phyloP scores from a whole-genome alignment of 805 yeast genomes.

The Cyberlindnera misumaiensis region DNA sequence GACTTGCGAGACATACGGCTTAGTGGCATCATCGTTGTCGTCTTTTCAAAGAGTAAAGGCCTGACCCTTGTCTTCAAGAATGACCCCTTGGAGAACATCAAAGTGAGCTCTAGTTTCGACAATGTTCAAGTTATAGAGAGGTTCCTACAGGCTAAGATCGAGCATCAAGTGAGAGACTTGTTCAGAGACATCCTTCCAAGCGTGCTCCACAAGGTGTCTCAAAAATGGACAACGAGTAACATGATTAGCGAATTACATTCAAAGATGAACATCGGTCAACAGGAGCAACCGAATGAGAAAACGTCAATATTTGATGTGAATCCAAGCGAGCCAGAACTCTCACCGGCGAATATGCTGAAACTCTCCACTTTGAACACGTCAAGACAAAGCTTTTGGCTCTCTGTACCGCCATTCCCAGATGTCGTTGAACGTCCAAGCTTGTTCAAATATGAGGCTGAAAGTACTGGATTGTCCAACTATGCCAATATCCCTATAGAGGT shows the following conservation, averaged over 20 bases:
- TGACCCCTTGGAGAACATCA: conserved; percentile 80
- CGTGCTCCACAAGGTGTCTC: conserved; percentile 66
- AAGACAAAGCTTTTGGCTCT: conserved; percentile 73
- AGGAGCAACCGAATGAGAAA: conserved; percentile 22
- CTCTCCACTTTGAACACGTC: conserved; percentile 64
- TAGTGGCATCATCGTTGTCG: conserved; percentile 79
- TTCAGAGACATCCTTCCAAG: conserved; percentile 83
- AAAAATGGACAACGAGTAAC: conserved; percentile 48
- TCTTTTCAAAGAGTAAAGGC: conserved; percentile 75
- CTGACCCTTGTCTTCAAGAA: conserved; percentile 81
- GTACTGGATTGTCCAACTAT: conserved; percentile 3
- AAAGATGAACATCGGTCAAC: conserved; percentile 2
- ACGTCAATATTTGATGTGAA: conserved; percentile 44
- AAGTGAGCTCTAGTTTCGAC: conserved; percentile 83
- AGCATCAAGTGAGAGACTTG: conserved; percentile 68
- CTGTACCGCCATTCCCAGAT: conserved; percentile 50
- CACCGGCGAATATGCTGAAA: conserved; percentile 61
- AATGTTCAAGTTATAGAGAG: conserved; percentile 77
- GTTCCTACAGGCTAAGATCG: conserved; percentile 76
- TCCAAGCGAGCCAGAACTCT: conserved; percentile 52
- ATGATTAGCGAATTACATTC: conserved; percentile 23
- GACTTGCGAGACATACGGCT: conserved; percentile 65
- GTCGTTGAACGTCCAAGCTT: conserved; percentile 47
- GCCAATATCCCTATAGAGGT: conserved; percentile 22
- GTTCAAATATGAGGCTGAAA: conserved; percentile 17